Percentiles rank a stretch among this genome's conserved stretches.
Conservation (phyloP, 768 basidiomycete genomes). For the Leucocoprinus sp. region DNA sequence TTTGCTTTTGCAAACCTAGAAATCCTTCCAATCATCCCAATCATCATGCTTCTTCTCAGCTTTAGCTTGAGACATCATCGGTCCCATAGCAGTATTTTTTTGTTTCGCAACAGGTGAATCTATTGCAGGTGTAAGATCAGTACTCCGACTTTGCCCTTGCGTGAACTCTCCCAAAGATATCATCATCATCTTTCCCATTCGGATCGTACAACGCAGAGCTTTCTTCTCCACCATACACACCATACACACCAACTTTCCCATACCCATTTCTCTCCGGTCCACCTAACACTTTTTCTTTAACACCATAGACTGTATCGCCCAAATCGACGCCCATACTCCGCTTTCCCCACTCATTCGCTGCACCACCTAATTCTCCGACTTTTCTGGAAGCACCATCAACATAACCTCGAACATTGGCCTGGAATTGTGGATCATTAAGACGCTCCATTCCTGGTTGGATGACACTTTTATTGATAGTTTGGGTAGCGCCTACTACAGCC, state of each 20-base stretch:
- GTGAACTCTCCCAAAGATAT: constrained; percentile 49
- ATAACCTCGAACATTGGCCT: constrained; percentile 67
- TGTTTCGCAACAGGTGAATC: constrained; percentile 7
- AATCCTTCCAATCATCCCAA: constrained; percentile 82
- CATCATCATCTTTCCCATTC: constrained; percentile 39
- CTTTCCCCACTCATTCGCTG: constrained; percentile 75
- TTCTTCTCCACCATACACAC: constrained; percentile 34
- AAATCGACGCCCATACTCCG: constrained; percentile 79
- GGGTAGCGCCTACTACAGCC: constrained; percentile 72
- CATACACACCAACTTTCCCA: constrained; percentile 33
- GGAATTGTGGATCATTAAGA: constrained; percentile 73
- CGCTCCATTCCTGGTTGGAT: constrained; percentile 85
- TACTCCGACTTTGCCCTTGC: constrained; percentile 20
- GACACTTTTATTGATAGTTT: constrained; percentile 75
- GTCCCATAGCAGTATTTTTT: constrained; percentile 7
- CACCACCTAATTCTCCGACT: constrained; percentile 51
- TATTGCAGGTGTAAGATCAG: constrained; percentile 6
- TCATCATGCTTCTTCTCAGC: constrained; percentile 41
- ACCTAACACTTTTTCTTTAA: constrained; percentile 47
- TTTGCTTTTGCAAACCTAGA: constrained; percentile 40
- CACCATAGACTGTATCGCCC: constrained; percentile 63
- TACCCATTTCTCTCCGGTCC: constrained; percentile 49
- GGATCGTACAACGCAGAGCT: constrained; percentile 53
- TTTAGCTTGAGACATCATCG: constrained; percentile 11
- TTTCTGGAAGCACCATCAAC: constrained; percentile 59